Conservation (phyloP, 805 yeast genomes). For the Lachancea cidri region DNA sequence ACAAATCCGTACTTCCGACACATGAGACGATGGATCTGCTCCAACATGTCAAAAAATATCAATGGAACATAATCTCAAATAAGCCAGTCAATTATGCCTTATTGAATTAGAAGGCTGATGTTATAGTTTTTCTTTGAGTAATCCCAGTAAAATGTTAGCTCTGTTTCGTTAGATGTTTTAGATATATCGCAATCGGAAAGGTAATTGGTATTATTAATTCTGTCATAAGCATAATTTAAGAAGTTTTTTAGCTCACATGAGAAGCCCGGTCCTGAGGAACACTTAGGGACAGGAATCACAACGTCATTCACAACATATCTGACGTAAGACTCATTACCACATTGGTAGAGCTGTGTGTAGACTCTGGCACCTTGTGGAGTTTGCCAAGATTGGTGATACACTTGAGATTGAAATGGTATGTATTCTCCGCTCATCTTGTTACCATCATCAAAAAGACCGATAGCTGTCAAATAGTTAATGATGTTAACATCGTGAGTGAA, state of each 20-base stretch:
- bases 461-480: conserved; percentile 54
- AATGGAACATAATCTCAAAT: too few species aligned
- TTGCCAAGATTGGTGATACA: conserved; percentile 45
- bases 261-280: conserved; percentile 52
- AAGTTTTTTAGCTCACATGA: conserved; percentile 39
- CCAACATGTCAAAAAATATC: too few species aligned
- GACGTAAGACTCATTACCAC: conserved; percentile 40
- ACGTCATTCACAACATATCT: conserved; percentile 50
- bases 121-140: conserved; percentile 7
- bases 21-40: too few species aligned
- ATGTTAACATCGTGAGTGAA: conserved; percentile 75
- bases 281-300: conserved; percentile 45
- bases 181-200: conserved; percentile 29
- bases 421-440: conserved; percentile 40
- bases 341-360: conserved; percentile 46
- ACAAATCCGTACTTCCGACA: too few species aligned
- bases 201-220: conserved; percentile 31
- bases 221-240: conserved; percentile 28
- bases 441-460: conserved; percentile 45
- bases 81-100: too few species aligned
- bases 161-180: conserved; percentile 11
- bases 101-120: conserved; percentile 3
- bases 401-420: conserved; percentile 40
- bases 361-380: conserved; percentile 57
- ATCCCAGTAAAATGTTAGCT: conserved; percentile 12